Evolutionary conservation across 2,329 filamentous ascomycete genomes (phyloP).

Genomic region (Microdochium nivale): DNA sequence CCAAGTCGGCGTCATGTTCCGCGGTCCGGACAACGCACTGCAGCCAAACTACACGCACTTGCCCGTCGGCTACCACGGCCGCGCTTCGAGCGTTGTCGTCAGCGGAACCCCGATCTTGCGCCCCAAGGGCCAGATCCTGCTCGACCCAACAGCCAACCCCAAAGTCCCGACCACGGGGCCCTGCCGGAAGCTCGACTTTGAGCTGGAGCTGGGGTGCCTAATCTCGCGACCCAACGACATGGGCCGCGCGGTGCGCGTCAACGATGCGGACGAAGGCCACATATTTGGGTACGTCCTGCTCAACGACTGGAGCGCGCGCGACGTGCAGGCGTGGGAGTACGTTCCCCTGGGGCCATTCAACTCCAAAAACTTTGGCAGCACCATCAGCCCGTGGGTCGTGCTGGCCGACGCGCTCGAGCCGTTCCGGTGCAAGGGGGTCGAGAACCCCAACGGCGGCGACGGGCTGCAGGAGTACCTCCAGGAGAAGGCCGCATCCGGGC

Average conservation of each 20-base stretch:
- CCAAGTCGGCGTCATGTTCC: constrained; percentile 59
- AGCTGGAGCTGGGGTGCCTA: constrained; percentile 73
- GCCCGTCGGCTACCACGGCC: constrained; percentile 74
- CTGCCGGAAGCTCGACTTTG: constrained; percentile 63
- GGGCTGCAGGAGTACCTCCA: constrained; percentile 38
- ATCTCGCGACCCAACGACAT: constrained; percentile 56
- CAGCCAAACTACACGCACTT: constrained; percentile 77
- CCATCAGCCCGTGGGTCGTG: constrained; percentile 72
- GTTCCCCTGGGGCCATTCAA: constrained; percentile 77
- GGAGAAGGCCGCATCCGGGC: constrained; percentile 46
- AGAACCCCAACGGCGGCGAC: constrained; percentile 15
- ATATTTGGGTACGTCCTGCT: constrained; percentile 75
- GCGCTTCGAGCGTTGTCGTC: constrained; percentile 66
- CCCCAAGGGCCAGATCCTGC: constrained; percentile 66
- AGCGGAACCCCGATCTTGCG: constrained; percentile 67
- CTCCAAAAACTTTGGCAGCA: constrained; percentile 74
- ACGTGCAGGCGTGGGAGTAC: constrained; percentile 81
- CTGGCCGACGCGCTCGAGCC: constrained; percentile 65
- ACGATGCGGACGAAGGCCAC: constrained; percentile 52
- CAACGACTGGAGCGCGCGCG: constrained; percentile 82
- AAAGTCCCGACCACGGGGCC: constrained; percentile 57
- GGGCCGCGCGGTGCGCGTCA: constrained; percentile 54
- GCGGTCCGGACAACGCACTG: constrained; percentile 62
- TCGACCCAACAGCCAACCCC: constrained; percentile 50
- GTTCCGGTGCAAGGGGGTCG: constrained; percentile 23